Percentiles rank a stretch among this genome's conserved stretches.
Evolutionary conservation across 2,329 filamentous ascomycete species (phyloP).

Genomic region (Exophiala viscosa): DNA sequence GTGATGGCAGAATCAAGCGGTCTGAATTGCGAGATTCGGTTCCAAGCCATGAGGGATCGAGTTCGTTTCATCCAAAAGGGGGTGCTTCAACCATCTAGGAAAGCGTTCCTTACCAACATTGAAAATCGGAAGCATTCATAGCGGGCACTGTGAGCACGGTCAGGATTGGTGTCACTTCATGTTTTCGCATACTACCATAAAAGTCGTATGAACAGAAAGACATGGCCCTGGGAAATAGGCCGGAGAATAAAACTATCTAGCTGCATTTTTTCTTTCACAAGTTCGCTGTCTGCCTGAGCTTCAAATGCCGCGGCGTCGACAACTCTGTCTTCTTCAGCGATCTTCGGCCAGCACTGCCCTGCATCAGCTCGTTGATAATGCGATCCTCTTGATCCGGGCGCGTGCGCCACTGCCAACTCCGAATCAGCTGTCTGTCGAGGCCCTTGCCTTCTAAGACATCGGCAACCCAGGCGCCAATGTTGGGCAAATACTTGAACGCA

Average conservation of each 20-base stretch:
- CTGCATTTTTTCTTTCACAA: background rate
- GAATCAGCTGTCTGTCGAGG: constrained; percentile 30
- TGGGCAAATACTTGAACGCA: constrained; percentile 60
- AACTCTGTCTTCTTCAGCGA: constrained; percentile 23
- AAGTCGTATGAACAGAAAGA: too few relatives aligned
- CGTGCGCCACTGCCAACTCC: constrained; percentile 29
- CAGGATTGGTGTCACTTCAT: too few relatives aligned
- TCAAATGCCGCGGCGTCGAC: constrained; percentile 7
- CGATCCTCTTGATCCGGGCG: constrained; percentile 8
- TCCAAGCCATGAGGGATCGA: too few relatives aligned
- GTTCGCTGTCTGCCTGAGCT: background rate
- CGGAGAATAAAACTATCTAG: background rate
- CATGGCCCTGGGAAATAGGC: too few relatives aligned
- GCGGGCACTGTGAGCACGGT: too few relatives aligned
- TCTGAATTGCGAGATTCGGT: too few relatives aligned
- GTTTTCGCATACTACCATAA: too few relatives aligned
- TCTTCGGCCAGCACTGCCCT: constrained; percentile 22
- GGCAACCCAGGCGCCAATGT: constrained; percentile 54
- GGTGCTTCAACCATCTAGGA: too few relatives aligned
- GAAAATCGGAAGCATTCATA: too few relatives aligned
- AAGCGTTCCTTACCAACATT: too few relatives aligned
- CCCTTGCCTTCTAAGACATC: constrained; percentile 46
- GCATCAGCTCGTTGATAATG: constrained; percentile 27
- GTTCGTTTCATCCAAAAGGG: too few relatives aligned
- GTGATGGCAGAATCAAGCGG: too few relatives aligned